Evolutionary conservation across 305 asterid species (phyloP).

Genomic region (Fraxinus latifolia): DNA sequence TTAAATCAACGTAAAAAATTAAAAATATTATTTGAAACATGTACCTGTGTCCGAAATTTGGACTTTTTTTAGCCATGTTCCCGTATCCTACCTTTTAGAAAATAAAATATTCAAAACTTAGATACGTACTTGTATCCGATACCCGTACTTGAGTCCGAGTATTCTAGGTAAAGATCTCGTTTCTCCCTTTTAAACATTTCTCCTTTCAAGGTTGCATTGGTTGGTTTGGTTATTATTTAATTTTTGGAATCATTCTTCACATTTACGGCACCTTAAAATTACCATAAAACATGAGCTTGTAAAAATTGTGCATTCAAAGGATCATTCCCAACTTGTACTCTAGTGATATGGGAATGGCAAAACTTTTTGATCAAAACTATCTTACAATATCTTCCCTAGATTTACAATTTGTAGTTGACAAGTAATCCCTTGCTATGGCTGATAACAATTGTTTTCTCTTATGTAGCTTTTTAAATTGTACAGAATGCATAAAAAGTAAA

Average conservation of each 20-base stretch:
- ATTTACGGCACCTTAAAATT: background rate
- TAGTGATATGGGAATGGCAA: background rate
- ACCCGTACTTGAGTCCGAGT: no score
- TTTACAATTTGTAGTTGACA: background rate
- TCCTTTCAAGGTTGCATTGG: background rate
- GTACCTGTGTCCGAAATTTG: no score
- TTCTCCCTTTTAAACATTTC: background rate
- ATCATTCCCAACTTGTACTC: background rate
- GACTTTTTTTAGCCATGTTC: no score
- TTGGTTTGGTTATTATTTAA: background rate
- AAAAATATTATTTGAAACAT: no score
- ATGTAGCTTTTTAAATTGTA: background rate
- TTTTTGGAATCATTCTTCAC: background rate
- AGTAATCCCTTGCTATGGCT: background rate
- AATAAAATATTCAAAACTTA: no score
- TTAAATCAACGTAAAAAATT: no score
- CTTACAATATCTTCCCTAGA: background rate
- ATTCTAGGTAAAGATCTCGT: background rate
- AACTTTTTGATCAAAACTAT: background rate
- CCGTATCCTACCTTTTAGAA: no score
- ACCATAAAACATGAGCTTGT: background rate
- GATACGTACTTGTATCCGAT: no score
- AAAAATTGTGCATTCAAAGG: background rate
- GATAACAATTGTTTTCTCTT: background rate
- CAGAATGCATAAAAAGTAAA: background rate